These are phyloP conservation scores for Saccharomycopsis hybrid DNA, from an alignment of 1,139 yeast species.

Conservation along the genomic window DNA sequence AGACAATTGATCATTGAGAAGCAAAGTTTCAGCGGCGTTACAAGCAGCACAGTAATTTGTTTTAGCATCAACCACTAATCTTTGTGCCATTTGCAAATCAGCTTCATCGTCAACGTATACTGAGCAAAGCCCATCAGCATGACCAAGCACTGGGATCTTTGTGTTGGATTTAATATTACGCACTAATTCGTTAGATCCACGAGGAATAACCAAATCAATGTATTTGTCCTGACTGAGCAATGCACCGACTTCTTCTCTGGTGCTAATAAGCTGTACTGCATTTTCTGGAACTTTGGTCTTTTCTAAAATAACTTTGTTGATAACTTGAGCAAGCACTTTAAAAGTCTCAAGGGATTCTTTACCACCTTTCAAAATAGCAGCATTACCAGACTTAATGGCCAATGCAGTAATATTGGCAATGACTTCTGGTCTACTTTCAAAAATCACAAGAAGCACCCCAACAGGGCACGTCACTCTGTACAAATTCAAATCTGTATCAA, in stretches of 20 bases:
- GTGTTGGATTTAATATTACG: slow-evolving; percentile 78
- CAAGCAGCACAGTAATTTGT: slow-evolving; percentile 98
- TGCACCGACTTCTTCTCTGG: slow-evolving; percentile 85
- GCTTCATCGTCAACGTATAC: slow-evolving; percentile 75
- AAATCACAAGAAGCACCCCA: slow-evolving; percentile 87
- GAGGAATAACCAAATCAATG: slow-evolving; percentile 92
- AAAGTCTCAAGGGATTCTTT: slow-evolving; percentile 86
- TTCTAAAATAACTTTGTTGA: slow-evolving; percentile 49
- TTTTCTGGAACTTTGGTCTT: slow-evolving; percentile 67
- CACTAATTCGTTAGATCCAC: slow-evolving; percentile 92
- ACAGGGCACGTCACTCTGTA: slow-evolving; percentile 87
- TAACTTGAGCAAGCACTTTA: slow-evolving; percentile 68
- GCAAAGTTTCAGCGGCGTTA: slow-evolving; percentile 86
- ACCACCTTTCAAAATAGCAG: slow-evolving; percentile 96
- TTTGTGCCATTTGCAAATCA: slow-evolving; percentile 67
- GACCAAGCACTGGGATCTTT: slow-evolving; percentile 95
- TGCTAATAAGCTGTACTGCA: slow-evolving; percentile 80
- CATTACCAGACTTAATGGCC: slow-evolving; percentile 91
- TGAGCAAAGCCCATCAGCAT: slow-evolving; percentile 96
- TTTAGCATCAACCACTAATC: slow-evolving; percentile 76
- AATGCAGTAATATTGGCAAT: slow-evolving; percentile 95
- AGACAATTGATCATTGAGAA: slow-evolving; percentile 54
- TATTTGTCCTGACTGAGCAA: slow-evolving; percentile 78
- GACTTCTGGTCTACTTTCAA: slow-evolving; percentile 97
- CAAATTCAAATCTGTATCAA: slow-evolving; percentile 81